Evolutionary conservation across 2,329 filamentous ascomycete genomes (phyloP).

Genomic region (Arthrinium phaeospermum): DNA sequence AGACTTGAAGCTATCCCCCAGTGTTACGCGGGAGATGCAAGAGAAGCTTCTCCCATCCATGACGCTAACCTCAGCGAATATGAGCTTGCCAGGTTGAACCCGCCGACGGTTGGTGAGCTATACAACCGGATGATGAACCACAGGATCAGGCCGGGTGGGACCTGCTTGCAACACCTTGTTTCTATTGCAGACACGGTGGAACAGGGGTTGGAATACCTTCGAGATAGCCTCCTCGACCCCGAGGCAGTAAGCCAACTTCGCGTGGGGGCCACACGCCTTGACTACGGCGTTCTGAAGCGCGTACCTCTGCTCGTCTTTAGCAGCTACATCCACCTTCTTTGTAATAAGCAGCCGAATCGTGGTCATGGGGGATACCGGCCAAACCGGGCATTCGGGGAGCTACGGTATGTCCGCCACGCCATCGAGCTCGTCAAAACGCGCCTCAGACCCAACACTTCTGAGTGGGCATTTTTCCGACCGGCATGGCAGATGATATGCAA

Average conservation of each 20-base stretch:
- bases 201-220: conserved; percentile 56
- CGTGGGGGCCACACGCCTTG: conserved; percentile 25
- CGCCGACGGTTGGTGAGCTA: conserved; percentile 64
- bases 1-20: conserved; percentile 31
- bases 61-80: conserved; percentile 67
- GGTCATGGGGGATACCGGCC: not conserved
- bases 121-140: conserved; percentile 62
- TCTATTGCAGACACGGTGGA: conserved; percentile 54
- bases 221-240: conserved; percentile 45
- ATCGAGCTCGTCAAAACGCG: conserved; percentile 40
- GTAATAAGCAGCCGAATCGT: conserved; percentile 43
- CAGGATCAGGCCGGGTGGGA: conserved; percentile 53
- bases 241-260: conserved; percentile 29
- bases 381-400: conserved; percentile 28
- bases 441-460: conserved; percentile 31
- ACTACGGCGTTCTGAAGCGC: conserved; percentile 31
- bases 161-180: conserved; percentile 62
- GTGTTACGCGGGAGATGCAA: conserved; percentile 64
- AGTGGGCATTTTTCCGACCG: conserved; percentile 41
- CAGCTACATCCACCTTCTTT: conserved; percentile 59
- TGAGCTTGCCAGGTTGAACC: conserved; percentile 65
- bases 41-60: conserved; percentile 59
- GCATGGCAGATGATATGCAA: conserved; percentile 51
- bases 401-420: conserved; percentile 40
- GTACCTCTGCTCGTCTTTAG: conserved; percentile 48